phyloP scores from a whole-genome alignment of 306 rosid species.

The Quercus dentata region DNA sequence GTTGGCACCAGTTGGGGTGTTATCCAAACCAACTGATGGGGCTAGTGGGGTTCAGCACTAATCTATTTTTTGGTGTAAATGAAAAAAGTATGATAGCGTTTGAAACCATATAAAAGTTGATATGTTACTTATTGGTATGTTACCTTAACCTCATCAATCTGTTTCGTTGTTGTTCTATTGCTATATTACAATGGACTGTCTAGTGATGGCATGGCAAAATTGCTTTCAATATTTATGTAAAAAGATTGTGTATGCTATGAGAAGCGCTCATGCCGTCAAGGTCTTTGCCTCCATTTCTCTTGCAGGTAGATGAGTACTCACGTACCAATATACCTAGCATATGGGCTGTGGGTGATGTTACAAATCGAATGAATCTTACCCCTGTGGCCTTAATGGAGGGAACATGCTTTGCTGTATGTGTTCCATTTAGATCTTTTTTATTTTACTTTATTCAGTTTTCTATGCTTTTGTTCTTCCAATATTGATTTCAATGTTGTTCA shows the following conservation, averaged over 20 bases:
- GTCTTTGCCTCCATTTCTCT: slow-evolving; percentile 13
- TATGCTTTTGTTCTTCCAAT: neutral
- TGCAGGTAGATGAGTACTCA: slow-evolving; percentile 82
- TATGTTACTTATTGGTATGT: neutral
- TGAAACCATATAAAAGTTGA: neutral
- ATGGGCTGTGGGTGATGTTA: slow-evolving; percentile 98
- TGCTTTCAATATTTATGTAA: neutral
- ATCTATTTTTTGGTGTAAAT: neutral
- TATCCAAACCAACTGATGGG: neutral
- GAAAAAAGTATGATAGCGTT: neutral
- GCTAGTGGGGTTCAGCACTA: neutral
- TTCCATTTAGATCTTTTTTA: slow-evolving; percentile 10
- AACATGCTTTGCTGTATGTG: slow-evolving; percentile 74
- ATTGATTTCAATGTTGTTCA: slow-evolving; percentile 1
- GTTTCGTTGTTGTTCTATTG: neutral
- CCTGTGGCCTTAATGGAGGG: slow-evolving; percentile 98
- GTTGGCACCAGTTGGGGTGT: neutral
- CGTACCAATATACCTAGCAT: slow-evolving; percentile 70
- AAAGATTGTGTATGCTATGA: neutral
- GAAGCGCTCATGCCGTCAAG: neutral
- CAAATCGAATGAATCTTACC: slow-evolving; percentile 84
- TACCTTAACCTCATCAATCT: neutral
- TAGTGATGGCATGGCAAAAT: neutral
- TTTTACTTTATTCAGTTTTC: neutral
- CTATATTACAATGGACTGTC: neutral